These are phyloP conservation scores for Torulaspora globosa DNA, from an alignment of 1,139 yeast species.

Conservation along the genomic window DNA sequence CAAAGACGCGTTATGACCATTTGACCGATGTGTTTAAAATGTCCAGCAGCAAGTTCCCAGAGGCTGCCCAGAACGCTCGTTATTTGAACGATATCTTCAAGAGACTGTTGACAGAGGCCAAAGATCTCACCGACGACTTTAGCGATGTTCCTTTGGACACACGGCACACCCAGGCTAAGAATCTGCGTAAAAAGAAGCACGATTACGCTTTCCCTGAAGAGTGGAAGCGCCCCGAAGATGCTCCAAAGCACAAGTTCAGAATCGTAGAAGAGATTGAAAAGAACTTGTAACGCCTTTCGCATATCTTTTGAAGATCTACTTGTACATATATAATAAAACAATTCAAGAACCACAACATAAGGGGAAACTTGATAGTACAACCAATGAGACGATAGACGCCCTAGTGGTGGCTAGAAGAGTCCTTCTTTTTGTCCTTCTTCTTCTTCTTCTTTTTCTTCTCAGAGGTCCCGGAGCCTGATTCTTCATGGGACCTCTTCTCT, in stretches of 20 bases:
- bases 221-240: slow-evolving; percentile 79
- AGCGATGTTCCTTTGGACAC: slow-evolving; percentile 78
- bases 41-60: slow-evolving; percentile 58
- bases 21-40: slow-evolving; percentile 56
- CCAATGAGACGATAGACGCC: neutral
- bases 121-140: slow-evolving; percentile 57
- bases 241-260: slow-evolving; percentile 43
- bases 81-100: slow-evolving; percentile 62
- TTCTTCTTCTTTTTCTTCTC: slow-evolving; percentile 44
- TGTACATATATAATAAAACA: slow-evolving; percentile 11
- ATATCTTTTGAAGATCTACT: slow-evolving; percentile 1
- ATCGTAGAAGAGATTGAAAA: slow-evolving; percentile 17
- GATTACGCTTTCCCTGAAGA: slow-evolving; percentile 61
- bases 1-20: slow-evolving; percentile 74
- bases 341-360: neutral
- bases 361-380: slow-evolving; percentile 1
- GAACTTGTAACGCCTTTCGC: slow-evolving; percentile 6
- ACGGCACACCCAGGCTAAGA: slow-evolving; percentile 55
- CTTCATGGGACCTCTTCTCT: slow-evolving; percentile 35
- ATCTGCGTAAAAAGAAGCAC: slow-evolving; percentile 44
- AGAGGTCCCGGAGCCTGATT: slow-evolving; percentile 34
- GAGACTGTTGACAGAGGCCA: slow-evolving; percentile 60
- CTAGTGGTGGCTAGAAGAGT: slow-evolving; percentile 17
- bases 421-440: slow-evolving; percentile 43
- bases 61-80: slow-evolving; percentile 83